A percentile compares a stretch with the other conserved stretches of the same genome.
Conservation (phyloP, 345 rosid species). For the Cardamine chenopodiifolia region DNA sequence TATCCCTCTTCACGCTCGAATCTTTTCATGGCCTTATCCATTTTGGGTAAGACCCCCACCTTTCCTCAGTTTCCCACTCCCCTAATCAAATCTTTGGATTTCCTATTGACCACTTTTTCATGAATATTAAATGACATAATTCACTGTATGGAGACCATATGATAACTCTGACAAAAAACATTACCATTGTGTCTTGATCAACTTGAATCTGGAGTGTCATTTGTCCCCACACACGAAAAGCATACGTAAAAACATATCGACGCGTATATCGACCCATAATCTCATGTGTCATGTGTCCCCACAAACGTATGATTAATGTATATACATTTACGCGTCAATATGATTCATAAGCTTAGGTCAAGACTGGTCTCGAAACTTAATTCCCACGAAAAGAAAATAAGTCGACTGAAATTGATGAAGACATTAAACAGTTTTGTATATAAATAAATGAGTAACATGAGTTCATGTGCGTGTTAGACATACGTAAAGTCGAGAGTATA, state of each 20-base stretch:
- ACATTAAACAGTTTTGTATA: not conserved
- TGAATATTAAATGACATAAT: slow-evolving; percentile 13
- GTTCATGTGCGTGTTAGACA: slow-evolving; percentile 1
- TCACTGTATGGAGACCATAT: slow-evolving; percentile 22
- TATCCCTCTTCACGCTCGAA: not conserved
- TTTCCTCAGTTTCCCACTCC: slow-evolving; percentile 11
- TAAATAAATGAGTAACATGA: not conserved
- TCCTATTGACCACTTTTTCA: slow-evolving; percentile 12
- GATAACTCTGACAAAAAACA: slow-evolving; percentile 28
- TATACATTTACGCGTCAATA: not conserved
- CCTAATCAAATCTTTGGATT: slow-evolving; percentile 22
- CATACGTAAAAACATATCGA: not conserved
- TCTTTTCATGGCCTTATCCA: slow-evolving; percentile 27
- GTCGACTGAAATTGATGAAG: not conserved
- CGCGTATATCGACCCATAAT: not conserved
- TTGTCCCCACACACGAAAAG: not conserved
- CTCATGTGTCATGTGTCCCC: not conserved
- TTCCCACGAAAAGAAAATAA: not conserved
- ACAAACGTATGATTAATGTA: not conserved
- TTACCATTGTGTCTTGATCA: slow-evolving; percentile 19
- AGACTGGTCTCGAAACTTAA: not conserved
- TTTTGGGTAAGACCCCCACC: slow-evolving; percentile 26
- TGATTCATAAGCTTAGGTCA: not conserved
- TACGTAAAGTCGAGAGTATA: not conserved
- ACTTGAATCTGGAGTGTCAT: slow-evolving; percentile 17